These are phyloP conservation scores for Teunomyces tritomae DNA, from an alignment of 805 yeast species.

Conservation along the genomic window DNA sequence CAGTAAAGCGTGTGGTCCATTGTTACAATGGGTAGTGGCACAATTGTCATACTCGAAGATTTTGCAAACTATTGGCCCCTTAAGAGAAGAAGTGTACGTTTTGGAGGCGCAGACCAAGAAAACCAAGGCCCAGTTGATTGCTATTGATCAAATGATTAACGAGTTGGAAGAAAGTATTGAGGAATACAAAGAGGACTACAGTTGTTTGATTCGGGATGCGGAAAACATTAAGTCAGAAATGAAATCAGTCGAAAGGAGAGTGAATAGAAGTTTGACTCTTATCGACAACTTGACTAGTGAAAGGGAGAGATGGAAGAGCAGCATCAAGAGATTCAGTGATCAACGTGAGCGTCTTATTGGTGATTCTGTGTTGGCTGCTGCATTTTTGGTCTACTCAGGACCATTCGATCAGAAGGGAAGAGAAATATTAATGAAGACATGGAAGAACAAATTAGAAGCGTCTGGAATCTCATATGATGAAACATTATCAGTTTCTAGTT, in stretches of 20 bases:
- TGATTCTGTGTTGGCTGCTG: constrained; percentile 60
- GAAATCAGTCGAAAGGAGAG: constrained; percentile 56
- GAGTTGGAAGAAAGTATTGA: constrained; percentile 74
- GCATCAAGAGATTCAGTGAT: constrained; percentile 49
- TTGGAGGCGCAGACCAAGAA: constrained; percentile 61
- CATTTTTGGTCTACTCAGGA: constrained; percentile 63
- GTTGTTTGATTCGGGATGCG: constrained; percentile 71
- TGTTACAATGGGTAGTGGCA: constrained; percentile 84
- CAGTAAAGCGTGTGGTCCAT: constrained; percentile 92
- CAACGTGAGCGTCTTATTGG: constrained; percentile 56
- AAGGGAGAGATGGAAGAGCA: constrained; percentile 68
- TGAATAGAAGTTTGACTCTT: constrained; percentile 58
- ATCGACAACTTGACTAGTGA: constrained; percentile 66
- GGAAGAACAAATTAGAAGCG: constrained; percentile 35
- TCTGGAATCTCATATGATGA: constrained; percentile 40
- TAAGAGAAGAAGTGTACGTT: constrained; percentile 58
- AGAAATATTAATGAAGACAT: constrained; percentile 23
- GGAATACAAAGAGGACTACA: constrained; percentile 63
- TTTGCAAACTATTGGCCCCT: constrained; percentile 69
- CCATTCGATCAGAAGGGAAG: constrained; percentile 50
- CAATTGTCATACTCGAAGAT: constrained; percentile 77
- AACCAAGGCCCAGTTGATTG: constrained; percentile 66
- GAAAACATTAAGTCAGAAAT: constrained; percentile 75
- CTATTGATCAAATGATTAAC: constrained; percentile 75
- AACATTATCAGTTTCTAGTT: constrained; percentile 30